Evolutionary conservation across 1,284 basidiomycete genomes (phyloP).

Genomic region (Schizopora paradoxa): DNA sequence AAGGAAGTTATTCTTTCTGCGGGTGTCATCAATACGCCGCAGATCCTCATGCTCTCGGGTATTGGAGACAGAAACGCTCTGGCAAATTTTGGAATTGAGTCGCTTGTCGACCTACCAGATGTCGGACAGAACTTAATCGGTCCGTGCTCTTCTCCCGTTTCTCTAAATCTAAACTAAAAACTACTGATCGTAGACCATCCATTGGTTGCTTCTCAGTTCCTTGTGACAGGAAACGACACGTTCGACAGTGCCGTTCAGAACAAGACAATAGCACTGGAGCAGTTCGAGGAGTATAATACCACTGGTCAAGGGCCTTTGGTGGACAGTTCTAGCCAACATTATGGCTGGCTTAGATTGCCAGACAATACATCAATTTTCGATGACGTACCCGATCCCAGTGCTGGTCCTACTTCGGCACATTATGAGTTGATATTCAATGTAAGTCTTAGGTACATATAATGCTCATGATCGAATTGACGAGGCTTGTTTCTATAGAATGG

Average conservation of each 20-base stretch:
- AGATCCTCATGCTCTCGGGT: constrained; percentile 28
- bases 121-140: constrained; percentile 31
- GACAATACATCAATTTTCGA: neutral
- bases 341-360: constrained; percentile 25
- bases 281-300: constrained; percentile 28
- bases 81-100: constrained; percentile 20
- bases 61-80: constrained; percentile 26
- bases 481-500: neutral
- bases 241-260: constrained; percentile 22
- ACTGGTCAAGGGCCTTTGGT: constrained; percentile 25
- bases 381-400: constrained; percentile 4
- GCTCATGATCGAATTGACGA: neutral
- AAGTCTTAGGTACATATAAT: neutral
- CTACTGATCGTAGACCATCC: constrained; percentile 39
- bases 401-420: constrained; percentile 7
- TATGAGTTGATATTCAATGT: constrained; percentile 5
- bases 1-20: constrained; percentile 26
- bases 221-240: constrained; percentile 23
- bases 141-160: constrained; percentile 16
- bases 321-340: constrained; percentile 19
- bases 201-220: constrained; percentile 21
- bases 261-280: constrained; percentile 16
- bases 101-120: constrained; percentile 17
- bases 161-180: neutral
- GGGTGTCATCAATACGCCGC: constrained; percentile 25